Base-by-base conservation (phyloP, 2,329 filamentous ascomycete genomes). In the Chaetomium sp. region DNA sequence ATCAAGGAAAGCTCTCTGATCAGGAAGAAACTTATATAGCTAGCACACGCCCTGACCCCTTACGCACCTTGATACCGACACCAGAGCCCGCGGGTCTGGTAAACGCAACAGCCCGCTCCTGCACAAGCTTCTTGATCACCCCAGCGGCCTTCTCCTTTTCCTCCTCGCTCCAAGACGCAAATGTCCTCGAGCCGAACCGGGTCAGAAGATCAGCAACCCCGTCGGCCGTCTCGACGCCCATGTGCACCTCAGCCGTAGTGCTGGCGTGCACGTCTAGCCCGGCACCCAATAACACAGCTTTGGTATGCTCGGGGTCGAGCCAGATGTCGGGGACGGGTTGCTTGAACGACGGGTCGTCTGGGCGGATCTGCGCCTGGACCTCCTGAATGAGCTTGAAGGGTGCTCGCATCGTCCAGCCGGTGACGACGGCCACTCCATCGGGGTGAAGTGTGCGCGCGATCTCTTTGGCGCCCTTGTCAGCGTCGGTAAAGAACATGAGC, bases 131-230 rank as follows among this genome's bases (percentile, higher is more conserved):
- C 55, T 57, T 29, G 7, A 47, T 57, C 35, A n/a, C 21, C 35
- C 33, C 23, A 27, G 35, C 13, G 21, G 21, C 55, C 25, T 57
- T 47, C 55, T 57, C 55, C 35, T 47, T 42, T 16, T 57, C 54
- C 54, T 57, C 54, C 54, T 57, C 54, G 54, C 54, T 57, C 33
- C 35, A 57, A 57, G 54, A 25, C 33, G n/a, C 33, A 57, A 57
- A 57, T 42, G 54, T 21, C 54, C 12, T 57, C 12, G 21, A 25
- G 55, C 35, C 25, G 35, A 47, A 57, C 55, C 21, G 35, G 12
- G 55, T 47, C 23, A 57, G 35, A 19, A 57, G 23, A 25, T 57
- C 55, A 47, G 23, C 55, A 35, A 47, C 12, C 33, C 23, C 21
- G 12, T 57, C 55, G 12, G 35, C 33, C 35, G 55, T 57, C 55